Evolutionary conservation across 352 stramenopile genomes (phyloP), one percentile per base, ranked within the genome.

Genomic region (Phytophthora tentaculata): DNA sequence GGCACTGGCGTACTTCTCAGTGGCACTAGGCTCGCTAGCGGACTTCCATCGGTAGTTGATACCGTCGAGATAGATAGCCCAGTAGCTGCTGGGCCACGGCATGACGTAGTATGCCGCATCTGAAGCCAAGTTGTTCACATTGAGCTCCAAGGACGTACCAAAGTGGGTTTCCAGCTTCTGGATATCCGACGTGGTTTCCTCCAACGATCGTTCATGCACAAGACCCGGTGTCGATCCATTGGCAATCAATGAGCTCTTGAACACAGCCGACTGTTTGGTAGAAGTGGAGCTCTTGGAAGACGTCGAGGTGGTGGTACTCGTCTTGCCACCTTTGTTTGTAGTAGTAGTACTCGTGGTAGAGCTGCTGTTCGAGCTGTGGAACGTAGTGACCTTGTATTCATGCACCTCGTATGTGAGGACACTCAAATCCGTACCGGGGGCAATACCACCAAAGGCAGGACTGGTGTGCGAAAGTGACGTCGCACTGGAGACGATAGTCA

Each of bases 61-160:
- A 43, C 83, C 74, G 65, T 91, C 83, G 12, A 74, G 50, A 67
- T 85, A 91, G 29, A 71, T 68, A 3, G 83, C 77, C 79, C 79
- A 91, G 69, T 91, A 91, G 60, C 79, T 87, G 32, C 76, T 77
- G 7, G 79, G 79, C 79, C 79, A 87, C 23, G 76, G 79, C 54
- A 72, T 79, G 19, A 69, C 50, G 39, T 68, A 56, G 39, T 65
- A 80, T 14, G 57, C 63, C 2, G 55, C 72, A 50, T 48, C 60
- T 0, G 55, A 43, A 20, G 56, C 52, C 8, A 80, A 53, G 24
- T 68, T 76, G 17, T 74, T 64, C 5, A 77, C 51, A 37, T 80
- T 67, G 50, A 79, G 28, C 52, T 80, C 72, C 44, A 77, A 62
- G 14, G 60, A 51, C 16, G 45, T 39, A 3, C 71, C 65, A 39